These are phyloP conservation scores for Citrus mangshanensis DNA, from an alignment of 345 rosid genomes.

Conservation along the genomic window DNA sequence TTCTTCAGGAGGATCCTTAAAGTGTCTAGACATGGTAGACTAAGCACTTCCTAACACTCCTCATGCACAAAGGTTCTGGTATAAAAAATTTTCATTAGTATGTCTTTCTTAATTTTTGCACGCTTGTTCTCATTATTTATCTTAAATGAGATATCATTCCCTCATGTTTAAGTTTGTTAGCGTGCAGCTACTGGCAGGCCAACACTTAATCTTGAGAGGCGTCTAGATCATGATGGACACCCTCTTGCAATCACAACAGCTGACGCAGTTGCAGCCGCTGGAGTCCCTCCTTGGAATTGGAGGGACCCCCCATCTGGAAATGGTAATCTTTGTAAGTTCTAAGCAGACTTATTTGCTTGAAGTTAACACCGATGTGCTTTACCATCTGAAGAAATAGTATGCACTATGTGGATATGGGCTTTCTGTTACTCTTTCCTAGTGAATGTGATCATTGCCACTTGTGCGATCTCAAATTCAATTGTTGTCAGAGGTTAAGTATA, in stretches of 20 bases:
- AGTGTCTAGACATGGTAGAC: neutral
- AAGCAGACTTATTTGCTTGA: constrained; percentile 6
- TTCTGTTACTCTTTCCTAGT: neutral
- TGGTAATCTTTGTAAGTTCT: constrained; percentile 41
- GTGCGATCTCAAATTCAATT: neutral
- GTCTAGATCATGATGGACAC: constrained; percentile 93
- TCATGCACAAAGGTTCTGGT: neutral
- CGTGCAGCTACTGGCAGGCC: constrained; percentile 76
- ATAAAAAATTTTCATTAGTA: neutral
- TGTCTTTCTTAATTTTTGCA: neutral
- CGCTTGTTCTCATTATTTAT: constrained; percentile 11
- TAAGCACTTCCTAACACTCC: neutral
- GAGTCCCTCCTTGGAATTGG: constrained; percentile 99
- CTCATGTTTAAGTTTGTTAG: constrained; percentile 26
- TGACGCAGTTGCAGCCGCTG: constrained; percentile 78
- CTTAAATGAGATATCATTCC: constrained; percentile 12
- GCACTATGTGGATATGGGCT: constrained; percentile 10
- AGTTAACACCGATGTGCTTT: neutral
- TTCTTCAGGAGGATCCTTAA: neutral
- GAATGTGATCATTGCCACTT: neutral
- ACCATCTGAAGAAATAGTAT: neutral
- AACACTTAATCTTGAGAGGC: constrained; percentile 87
- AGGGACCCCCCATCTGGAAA: constrained; percentile 90
- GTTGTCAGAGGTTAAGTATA: constrained; percentile 5
- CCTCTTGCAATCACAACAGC: constrained; percentile 87